A percentile compares a stretch with the other conserved stretches of the same genome.
phyloP scores from a whole-genome alignment of 306 rosid species.

The Sphenostylis stenocarpa region DNA sequence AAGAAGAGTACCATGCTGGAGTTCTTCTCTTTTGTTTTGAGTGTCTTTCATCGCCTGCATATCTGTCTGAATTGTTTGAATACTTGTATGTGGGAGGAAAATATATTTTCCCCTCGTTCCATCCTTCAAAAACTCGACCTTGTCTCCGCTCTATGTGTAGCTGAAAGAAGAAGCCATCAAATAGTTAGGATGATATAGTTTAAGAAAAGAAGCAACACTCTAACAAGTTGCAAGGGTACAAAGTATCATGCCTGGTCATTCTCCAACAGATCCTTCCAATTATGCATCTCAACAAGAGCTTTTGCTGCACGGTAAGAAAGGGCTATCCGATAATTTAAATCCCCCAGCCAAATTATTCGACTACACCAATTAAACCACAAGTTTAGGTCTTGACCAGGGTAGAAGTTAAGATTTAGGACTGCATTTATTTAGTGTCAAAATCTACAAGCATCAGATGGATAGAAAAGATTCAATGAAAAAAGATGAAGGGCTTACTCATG shows the following conservation, averaged over 20 bases:
- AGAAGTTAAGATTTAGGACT: background rate
- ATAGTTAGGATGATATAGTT: constrained; percentile 38
- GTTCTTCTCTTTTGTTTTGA: constrained; percentile 97
- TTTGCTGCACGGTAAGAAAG: constrained; percentile 84
- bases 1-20: constrained; percentile 83
- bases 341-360: constrained; percentile 97
- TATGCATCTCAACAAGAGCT: constrained; percentile 91
- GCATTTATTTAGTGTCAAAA: constrained; percentile 1
- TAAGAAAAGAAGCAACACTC: background rate
- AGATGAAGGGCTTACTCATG: constrained; percentile 70
- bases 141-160: constrained; percentile 74
- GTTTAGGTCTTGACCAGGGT: constrained; percentile 20
- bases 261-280: constrained; percentile 83
- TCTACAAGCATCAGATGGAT: constrained; percentile 17
- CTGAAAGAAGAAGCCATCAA: constrained; percentile 49
- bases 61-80: constrained; percentile 90
- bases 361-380: constrained; percentile 49
- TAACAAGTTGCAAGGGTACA: constrained; percentile 24
- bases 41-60: constrained; percentile 82
- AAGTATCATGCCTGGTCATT: constrained; percentile 84
- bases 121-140: constrained; percentile 84
- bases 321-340: constrained; percentile 94
- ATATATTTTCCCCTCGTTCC: constrained; percentile 93
- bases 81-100: constrained; percentile 99
- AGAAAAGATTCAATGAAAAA: constrained; percentile 15